phyloP scores from a whole-genome alignment of 371 early-diverging fungal genomes.

The Nematocida sp. region DNA sequence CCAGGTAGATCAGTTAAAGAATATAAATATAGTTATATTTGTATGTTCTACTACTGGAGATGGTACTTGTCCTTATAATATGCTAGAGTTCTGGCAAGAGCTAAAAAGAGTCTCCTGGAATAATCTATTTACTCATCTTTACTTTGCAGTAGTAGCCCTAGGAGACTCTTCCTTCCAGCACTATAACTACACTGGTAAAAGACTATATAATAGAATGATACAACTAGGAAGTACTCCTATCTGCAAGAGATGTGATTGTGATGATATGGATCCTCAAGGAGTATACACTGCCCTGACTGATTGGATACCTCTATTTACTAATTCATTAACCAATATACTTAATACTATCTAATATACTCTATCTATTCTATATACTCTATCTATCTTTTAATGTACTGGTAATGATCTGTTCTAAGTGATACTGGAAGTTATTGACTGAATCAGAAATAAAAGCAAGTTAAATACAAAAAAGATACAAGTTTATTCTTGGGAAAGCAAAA shows the following conservation, averaged over 20 bases:
- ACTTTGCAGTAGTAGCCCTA: constrained; percentile 62
- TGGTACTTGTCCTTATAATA: constrained; percentile 60
- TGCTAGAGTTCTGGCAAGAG: constrained; percentile 53
- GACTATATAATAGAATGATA: constrained; percentile 73
- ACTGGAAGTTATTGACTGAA: too few species aligned
- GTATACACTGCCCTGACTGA: constrained; percentile 52
- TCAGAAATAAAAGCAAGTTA: neutral
- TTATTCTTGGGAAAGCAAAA: too few species aligned
- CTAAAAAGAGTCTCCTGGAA: constrained; percentile 42
- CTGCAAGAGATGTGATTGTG: constrained; percentile 74
- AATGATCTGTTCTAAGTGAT: too few species aligned
- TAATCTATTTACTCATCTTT: constrained; percentile 29
- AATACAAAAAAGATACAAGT: neutral
- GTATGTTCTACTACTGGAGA: constrained; percentile 63
- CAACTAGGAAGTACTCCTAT: constrained; percentile 77
- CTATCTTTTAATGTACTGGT: neutral
- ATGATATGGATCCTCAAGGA: constrained; percentile 90
- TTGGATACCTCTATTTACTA: constrained; percentile 9
- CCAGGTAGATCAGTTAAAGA: neutral
- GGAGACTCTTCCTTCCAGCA: constrained; percentile 62
- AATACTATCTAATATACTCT: neutral
- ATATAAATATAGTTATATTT: constrained; percentile 55
- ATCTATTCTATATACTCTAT: neutral
- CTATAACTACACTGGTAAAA: constrained; percentile 87
- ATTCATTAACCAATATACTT: neutral